phyloP scores from a whole-genome alignment of 2,329 filamentous ascomycete genomes.

The Penicillium sclerotiorum region DNA sequence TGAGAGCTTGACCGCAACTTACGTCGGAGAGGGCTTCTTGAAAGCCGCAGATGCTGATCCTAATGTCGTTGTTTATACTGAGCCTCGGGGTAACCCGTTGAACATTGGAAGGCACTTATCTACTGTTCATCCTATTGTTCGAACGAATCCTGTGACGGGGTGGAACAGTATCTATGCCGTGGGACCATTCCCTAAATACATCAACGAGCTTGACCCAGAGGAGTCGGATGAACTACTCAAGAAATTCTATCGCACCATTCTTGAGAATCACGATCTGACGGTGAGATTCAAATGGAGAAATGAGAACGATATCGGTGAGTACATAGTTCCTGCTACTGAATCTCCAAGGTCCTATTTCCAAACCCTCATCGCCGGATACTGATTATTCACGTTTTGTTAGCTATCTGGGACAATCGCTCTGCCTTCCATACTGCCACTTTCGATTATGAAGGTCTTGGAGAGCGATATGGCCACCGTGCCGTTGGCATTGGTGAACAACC shows the following conservation, averaged over 20 bases:
- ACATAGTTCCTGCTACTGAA: too few relatives aligned
- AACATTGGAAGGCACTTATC: slow-evolving; percentile 56
- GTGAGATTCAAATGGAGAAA: slow-evolving; percentile 55
- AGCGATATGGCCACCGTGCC: slow-evolving; percentile 33
- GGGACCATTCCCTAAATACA: slow-evolving; percentile 42
- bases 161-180: slow-evolving; percentile 61
- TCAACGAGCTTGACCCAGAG: slow-evolving; percentile 49
- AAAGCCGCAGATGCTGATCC: slow-evolving; percentile 44
- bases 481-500: slow-evolving; percentile 39
- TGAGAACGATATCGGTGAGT: slow-evolving; percentile 49
- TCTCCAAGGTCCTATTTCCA: too few relatives aligned
- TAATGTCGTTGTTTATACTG: slow-evolving; percentile 39
- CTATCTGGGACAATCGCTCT: slow-evolving; percentile 40
- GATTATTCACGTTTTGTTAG: slow-evolving; percentile 9
- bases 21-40: slow-evolving; percentile 54
- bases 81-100: slow-evolving; percentile 55
- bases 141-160: slow-evolving; percentile 66
- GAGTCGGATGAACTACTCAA: slow-evolving; percentile 49
- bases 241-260: slow-evolving; percentile 47
- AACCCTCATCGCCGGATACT: not conserved
- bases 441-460: slow-evolving; percentile 35
- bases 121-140: slow-evolving; percentile 59
- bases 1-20: slow-evolving; percentile 60
- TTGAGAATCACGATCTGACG: slow-evolving; percentile 55
- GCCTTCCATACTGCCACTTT: slow-evolving; percentile 34